Evolutionary conservation across 208 protist species (phyloP).

Genomic region (Trypanosoma brucei): DNA sequence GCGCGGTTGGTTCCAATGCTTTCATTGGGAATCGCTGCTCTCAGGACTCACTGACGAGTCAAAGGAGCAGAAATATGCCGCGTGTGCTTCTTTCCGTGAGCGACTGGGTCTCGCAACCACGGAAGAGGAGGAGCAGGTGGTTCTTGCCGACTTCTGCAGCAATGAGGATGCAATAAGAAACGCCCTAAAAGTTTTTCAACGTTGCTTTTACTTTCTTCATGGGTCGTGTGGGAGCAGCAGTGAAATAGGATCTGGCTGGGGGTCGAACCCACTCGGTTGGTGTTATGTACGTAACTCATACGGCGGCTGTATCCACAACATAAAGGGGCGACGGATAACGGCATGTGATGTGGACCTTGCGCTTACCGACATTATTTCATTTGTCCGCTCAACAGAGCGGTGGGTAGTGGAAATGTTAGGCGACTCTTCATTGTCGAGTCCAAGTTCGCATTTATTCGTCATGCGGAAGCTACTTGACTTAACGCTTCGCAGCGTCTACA

Average conservation of each 20-base stretch:
- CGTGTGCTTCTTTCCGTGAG: conserved; percentile 21
- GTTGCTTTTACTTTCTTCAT: conserved; percentile 85
- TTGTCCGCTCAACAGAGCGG: conserved; percentile 56
- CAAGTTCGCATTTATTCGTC: conserved; percentile 35
- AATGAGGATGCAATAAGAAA: conserved; percentile 26
- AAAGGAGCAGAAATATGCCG: conserved; percentile 11
- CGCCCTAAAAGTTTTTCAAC: conserved; percentile 61
- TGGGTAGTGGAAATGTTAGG: conserved; percentile 59
- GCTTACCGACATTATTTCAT: conserved; percentile 64
- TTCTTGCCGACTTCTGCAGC: conserved; percentile 44
- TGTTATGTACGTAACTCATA: conserved; percentile 55
- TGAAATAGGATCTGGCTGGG: conserved; percentile 46
- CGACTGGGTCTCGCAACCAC: conserved; percentile 33
- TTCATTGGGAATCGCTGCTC: conserved; percentile 78
- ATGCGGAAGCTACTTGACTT: conserved; percentile 60
- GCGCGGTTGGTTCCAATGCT: conserved; percentile 58
- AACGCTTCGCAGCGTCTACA: conserved; percentile 52
- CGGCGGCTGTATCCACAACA: conserved; percentile 71
- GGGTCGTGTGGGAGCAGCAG: conserved; percentile 58
- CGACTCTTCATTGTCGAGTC: conserved; percentile 10
- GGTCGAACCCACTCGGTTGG: conserved; percentile 49
- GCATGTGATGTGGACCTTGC: conserved; percentile 59
- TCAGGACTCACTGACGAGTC: conserved; percentile 26
- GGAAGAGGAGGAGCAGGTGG: conserved; percentile 33
- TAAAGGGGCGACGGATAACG: conserved; percentile 38